A percentile compares a stretch with the other conserved stretches of the same genome.
These are phyloP conservation scores for Saccharomyces hybrid DNA, from an alignment of 1,139 yeast species.

Conservation along the genomic window DNA sequence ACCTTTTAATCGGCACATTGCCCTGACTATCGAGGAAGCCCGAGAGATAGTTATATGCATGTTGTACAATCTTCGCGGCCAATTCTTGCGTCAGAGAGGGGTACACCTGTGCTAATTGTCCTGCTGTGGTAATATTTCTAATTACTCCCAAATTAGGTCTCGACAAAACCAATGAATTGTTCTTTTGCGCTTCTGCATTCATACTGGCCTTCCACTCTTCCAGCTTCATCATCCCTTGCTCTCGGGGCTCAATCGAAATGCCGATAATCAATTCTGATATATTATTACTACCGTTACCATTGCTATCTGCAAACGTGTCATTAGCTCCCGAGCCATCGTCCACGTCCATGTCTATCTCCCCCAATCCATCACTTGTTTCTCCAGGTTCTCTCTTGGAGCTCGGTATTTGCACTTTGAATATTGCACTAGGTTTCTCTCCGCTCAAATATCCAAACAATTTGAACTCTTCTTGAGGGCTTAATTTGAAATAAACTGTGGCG, in stretches of 20 bases:
- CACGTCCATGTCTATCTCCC: conserved; percentile 38
- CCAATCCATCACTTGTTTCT: conserved; percentile 29
- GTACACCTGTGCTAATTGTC: conserved; percentile 29
- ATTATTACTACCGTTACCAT: conserved; percentile 13
- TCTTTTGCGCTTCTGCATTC: conserved; percentile 5
- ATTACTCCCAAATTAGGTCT: conserved; percentile 13
- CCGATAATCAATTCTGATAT: conserved; percentile 54
- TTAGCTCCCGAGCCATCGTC: conserved; percentile 25
- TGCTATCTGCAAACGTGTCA: conserved; percentile 28
- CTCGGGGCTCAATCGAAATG: conserved; percentile 72
- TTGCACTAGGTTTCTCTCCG: conserved; percentile 78
- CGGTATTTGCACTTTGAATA: conserved; percentile 62
- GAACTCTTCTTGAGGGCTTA: conserved; percentile 64
- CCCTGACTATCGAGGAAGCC: conserved; percentile 75
- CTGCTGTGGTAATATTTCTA: conserved; percentile 29
- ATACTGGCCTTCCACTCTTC: conserved; percentile 18
- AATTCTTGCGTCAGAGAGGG: conserved; percentile 39
- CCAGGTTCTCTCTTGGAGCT: conserved; percentile 15
- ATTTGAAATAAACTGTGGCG: conserved; percentile 82
- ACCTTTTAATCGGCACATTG: conserved; percentile 77
- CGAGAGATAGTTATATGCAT: conserved; percentile 83
- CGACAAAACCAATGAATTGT: conserved; percentile 29
- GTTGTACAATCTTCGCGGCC: conserved; percentile 81
- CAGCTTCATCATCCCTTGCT: conserved; percentile 29
- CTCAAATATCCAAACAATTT: conserved; percentile 71